These are phyloP conservation scores for Closterium sp. DNA, from an alignment of 139 green algal species.

Conservation along the genomic window DNA sequence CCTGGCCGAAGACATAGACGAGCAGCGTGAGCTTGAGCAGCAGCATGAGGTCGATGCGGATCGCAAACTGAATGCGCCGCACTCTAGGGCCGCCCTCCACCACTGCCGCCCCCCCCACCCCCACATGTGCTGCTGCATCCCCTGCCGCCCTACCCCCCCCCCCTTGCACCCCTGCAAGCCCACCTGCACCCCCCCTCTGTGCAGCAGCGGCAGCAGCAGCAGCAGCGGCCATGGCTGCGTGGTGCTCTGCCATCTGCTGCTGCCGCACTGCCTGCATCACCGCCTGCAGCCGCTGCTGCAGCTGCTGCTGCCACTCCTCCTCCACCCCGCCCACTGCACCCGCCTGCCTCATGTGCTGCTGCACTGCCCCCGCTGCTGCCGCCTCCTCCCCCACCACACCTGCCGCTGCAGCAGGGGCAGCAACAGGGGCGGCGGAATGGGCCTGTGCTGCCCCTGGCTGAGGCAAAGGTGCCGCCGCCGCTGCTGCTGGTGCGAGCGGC, in stretches of 20 bases:
- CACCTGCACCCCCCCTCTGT: neutral
- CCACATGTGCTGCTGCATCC: neutral
- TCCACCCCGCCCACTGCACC: neutral
- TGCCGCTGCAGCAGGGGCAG: neutral
- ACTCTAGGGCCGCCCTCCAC: neutral
- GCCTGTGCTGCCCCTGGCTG: neutral
- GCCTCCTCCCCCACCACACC: neutral
- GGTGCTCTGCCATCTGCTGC: neutral
- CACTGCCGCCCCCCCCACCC: neutral
- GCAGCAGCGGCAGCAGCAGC: neutral
- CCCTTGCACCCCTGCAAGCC: neutral
- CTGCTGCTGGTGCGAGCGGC: neutral
- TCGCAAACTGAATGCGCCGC: conserved; percentile 30
- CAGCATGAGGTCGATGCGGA: conserved; percentile 43
- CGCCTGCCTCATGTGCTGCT: neutral
- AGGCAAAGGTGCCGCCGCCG: neutral
- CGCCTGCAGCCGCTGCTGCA: neutral
- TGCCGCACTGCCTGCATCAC: neutral
- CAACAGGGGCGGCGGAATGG: neutral
- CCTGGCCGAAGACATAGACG: conserved; percentile 37
- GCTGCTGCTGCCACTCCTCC: neutral
- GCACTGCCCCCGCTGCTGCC: neutral
- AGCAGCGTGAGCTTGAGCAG: conserved; percentile 34
- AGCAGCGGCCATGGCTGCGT: neutral
- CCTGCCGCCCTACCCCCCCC: neutral